Percentiles rank a stretch among this genome's conserved stretches.
phyloP scores from a whole-genome alignment of 2,329 filamentous ascomycete genomes.

The Aspergillus aculeatus region DNA sequence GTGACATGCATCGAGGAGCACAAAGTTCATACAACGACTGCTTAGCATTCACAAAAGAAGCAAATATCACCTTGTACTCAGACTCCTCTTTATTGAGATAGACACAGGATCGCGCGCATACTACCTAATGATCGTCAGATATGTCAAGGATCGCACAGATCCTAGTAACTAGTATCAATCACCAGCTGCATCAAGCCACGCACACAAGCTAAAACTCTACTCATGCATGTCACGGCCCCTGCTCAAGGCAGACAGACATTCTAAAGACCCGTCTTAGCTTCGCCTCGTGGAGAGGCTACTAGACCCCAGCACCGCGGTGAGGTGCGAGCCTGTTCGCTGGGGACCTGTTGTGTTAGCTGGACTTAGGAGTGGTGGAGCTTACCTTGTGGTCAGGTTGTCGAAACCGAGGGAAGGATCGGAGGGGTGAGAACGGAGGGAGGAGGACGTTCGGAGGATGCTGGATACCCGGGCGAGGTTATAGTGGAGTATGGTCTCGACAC shows the following conservation, averaged over 20 bases:
- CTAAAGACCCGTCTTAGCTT: slow-evolving; percentile 5
- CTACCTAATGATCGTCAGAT: background rate
- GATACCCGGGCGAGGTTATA: background rate
- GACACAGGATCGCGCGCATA: background rate
- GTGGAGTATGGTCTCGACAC: background rate
- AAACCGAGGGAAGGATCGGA: background rate
- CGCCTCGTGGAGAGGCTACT: background rate
- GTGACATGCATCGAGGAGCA: background rate
- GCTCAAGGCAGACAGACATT: background rate
- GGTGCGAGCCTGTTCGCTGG: slow-evolving; percentile 5
- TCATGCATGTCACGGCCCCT: background rate
- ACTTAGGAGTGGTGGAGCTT: background rate
- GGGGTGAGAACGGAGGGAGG: background rate
- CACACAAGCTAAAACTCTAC: no score
- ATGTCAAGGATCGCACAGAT: background rate
- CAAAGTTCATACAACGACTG: no score
- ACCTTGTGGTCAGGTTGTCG: background rate
- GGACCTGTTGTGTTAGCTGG: background rate
- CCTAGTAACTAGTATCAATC: background rate
- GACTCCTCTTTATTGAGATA: no score
- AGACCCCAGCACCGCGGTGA: slow-evolving; percentile 7
- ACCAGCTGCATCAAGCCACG: no score
- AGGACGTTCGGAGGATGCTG: background rate
- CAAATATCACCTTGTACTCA: no score
- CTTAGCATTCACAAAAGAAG: no score